Evolutionary conservation across 495 filamentous ascomycete species (phyloP).

Genomic region (Pyrenula aspistea): DNA sequence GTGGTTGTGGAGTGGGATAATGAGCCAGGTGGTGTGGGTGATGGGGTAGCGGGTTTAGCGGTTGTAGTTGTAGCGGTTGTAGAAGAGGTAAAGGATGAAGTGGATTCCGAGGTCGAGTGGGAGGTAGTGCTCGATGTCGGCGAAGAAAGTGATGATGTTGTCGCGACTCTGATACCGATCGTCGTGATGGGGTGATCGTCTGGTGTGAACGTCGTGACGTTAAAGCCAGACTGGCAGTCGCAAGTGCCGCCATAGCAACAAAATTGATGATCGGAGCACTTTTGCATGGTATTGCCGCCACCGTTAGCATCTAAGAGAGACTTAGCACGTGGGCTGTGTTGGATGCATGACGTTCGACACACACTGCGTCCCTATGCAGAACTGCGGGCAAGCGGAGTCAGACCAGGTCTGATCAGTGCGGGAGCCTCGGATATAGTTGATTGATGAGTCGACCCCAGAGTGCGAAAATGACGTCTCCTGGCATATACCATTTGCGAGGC

Average conservation of each 20-base stretch:
- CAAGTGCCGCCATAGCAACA: background rate
- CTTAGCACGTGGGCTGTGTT: background rate
- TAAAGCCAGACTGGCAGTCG: background rate
- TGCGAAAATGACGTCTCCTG: background rate
- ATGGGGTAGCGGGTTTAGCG: background rate
- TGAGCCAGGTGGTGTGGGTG: background rate
- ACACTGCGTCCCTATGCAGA: background rate
- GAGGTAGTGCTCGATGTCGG: background rate
- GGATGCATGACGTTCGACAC: background rate
- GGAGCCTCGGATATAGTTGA: background rate
- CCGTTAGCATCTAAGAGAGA: background rate
- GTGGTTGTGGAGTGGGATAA: background rate
- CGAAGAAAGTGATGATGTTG: background rate
- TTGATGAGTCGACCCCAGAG: background rate
- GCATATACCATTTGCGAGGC: background rate
- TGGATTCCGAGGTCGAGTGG: background rate
- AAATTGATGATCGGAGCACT: background rate
- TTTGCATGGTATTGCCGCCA: background rate
- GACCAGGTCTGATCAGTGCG: background rate
- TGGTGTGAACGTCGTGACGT: background rate
- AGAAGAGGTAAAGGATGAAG: background rate
- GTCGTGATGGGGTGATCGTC: background rate
- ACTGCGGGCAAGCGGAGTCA: background rate
- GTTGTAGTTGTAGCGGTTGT: background rate
- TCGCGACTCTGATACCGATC: background rate